phyloP scores from a whole-genome alignment of 495 filamentous ascomycete genomes.

The Mytilinidion resinicola region DNA sequence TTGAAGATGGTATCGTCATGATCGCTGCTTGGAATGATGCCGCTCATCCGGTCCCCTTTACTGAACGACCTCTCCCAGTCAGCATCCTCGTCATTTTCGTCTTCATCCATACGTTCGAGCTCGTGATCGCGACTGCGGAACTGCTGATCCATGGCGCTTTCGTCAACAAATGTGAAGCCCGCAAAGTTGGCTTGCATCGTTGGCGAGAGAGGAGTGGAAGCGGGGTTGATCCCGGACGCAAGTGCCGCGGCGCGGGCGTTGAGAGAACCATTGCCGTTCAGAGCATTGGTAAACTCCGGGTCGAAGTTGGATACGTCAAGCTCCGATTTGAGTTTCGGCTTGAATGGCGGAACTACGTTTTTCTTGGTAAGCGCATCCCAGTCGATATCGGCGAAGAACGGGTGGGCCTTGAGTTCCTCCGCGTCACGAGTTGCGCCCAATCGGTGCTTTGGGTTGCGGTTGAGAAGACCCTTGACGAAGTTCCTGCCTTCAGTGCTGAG shows the following conservation, averaged over 20 bases:
- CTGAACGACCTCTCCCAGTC: constrained; percentile 21
- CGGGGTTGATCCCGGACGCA: constrained; percentile 68
- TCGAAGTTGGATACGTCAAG: constrained; percentile 97
- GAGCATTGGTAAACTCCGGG: constrained; percentile 93
- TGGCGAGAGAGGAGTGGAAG: constrained; percentile 84
- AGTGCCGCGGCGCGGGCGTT: constrained; percentile 79
- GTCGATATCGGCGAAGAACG: constrained; percentile 91
- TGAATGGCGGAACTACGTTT: constrained; percentile 93
- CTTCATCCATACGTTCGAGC: constrained; percentile 66
- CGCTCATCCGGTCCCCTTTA: constrained; percentile 37
- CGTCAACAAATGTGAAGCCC: constrained; percentile 96
- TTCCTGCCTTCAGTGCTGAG: constrained; percentile 90
- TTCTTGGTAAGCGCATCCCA: constrained; percentile 84
- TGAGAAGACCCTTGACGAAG: constrained; percentile 95
- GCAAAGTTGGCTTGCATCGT: constrained; percentile 97
- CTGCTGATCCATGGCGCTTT: constrained; percentile 90
- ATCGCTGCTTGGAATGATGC: constrained; percentile 32
- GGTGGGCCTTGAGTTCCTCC: constrained; percentile 87
- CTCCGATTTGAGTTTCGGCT: constrained; percentile 90
- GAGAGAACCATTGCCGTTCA: constrained; percentile 65
- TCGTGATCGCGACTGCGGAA: constrained; percentile 55
- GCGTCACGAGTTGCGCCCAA: constrained; percentile 87
- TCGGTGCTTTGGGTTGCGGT: constrained; percentile 93
- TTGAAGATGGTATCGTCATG: constrained; percentile 31
- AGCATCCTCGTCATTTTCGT: constrained; percentile 29